Evolutionary conservation across 2,329 filamentous ascomycete species (phyloP), one percentile per base, ranked within the genome.

Genomic region (Lasiodiplodia sp.): DNA sequence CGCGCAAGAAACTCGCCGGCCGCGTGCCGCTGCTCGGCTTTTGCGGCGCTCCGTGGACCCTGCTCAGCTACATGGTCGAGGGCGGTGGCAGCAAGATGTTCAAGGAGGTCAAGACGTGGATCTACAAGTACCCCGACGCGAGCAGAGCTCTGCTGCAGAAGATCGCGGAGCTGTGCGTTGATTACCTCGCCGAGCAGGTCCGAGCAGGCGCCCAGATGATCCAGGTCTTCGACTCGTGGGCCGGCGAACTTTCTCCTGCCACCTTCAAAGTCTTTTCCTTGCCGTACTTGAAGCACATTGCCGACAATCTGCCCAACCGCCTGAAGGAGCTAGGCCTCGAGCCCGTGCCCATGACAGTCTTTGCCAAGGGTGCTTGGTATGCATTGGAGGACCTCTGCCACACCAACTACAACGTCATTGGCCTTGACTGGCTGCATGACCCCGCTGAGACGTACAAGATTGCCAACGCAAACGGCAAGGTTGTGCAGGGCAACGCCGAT

Each of bases 21-120:
- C 87, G 94, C 56, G 96, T 99, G 38, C 96, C 96, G 6, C 83
- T 99, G 72, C 96, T 97, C 78, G 96, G 96, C 44, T 99, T 99
- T 84, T 97, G 94, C 75, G 96, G 96, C 67, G 94, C 96, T 8
- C 96, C 96, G 0, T 99, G 96, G 93, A 99, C 96, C 2, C 82
- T 99, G 69, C 87, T 99, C 76, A 97, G 95, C 84, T 99, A 99
- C 84, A 99, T 99, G 96, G 93, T 98, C 21, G 96, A 99, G 82
- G 96, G 96, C 18, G 96, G 96, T 58, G 96, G 96, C 53, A 96
- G 92, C 73, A 98, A 98, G 84, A 85, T 98, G 77, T 98, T 98
- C 83, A 90, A 92, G 70, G 91, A 97, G 82, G 91, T 89, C 76
- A 99, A 99, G 87, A 97, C 92, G 31, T 99, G 96, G 96, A 90